phyloP scores from a whole-genome alignment of 2,329 filamentous ascomycete species.

The Scleromitrula shiraiana region DNA sequence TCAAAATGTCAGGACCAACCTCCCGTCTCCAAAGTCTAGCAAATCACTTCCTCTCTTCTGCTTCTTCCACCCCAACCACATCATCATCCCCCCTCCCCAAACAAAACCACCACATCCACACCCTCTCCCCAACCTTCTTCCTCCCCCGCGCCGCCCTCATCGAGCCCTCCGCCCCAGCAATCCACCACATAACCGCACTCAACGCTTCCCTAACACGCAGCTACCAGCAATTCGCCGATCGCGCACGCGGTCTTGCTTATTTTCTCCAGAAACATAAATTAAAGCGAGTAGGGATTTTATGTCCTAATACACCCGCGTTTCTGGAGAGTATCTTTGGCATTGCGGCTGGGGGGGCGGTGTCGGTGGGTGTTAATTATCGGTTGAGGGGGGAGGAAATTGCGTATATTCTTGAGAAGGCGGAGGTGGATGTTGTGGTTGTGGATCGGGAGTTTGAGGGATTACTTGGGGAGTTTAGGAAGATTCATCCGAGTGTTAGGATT shows the following conservation, averaged over 20 bases:
- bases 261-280: conserved; percentile 68
- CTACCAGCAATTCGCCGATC: conserved; percentile 77
- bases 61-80: conserved; percentile 27
- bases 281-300: conserved; percentile 75
- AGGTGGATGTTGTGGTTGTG: conserved; percentile 80
- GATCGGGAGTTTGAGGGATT: conserved; percentile 72
- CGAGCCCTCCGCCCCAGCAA: conserved; percentile 76
- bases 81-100: conserved; percentile 23
- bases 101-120: conserved; percentile 48
- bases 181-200: conserved; percentile 79
- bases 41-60: conserved; percentile 47
- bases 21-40: conserved; percentile 52
- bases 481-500: conserved; percentile 56
- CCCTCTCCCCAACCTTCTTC: conserved; percentile 81
- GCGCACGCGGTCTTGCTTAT: conserved; percentile 80
- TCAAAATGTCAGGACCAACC: conserved; percentile 53
- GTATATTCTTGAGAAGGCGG: conserved; percentile 84
- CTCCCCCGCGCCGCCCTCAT: conserved; percentile 78
- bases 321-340: conserved; percentile 86
- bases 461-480: conserved; percentile 55
- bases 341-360: conserved; percentile 69
- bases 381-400: conserved; percentile 77
- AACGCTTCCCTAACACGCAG: conserved; percentile 58
- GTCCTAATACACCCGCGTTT: conserved; percentile 91
- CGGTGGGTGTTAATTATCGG: conserved; percentile 66